A percentile compares a stretch with the other conserved stretches of the same genome.
These are phyloP conservation scores for Avena sativa DNA, from an alignment of 176 grass and related monocot species.

Conservation along the genomic window DNA sequence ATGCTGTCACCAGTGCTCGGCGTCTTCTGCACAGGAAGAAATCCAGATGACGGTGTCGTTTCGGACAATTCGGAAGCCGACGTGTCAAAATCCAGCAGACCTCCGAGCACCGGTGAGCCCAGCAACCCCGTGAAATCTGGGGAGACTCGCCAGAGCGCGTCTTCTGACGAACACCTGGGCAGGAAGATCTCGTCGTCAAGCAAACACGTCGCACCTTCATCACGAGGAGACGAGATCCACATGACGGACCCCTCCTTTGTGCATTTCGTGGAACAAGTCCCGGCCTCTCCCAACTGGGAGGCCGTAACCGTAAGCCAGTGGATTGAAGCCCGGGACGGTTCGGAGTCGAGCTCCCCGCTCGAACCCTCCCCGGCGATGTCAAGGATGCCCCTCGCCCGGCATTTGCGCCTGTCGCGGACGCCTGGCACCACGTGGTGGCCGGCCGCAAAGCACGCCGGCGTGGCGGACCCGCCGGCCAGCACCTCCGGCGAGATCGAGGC, in stretches of 20 bases:
- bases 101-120: constrained; percentile 50
- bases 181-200: constrained; percentile 57
- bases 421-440: constrained; percentile 72
- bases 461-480: constrained; percentile 52
- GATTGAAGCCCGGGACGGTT: constrained; percentile 66
- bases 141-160: constrained; percentile 52
- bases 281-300: constrained; percentile 54
- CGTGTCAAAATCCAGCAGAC: constrained; percentile 42
- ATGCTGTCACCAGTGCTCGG: constrained; percentile 74
- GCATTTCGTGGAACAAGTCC: constrained; percentile 50
- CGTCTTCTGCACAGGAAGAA: constrained; percentile 59
- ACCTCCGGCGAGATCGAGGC: constrained; percentile 91
- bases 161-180: constrained; percentile 50
- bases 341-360: constrained; percentile 33
- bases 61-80: constrained; percentile 43
- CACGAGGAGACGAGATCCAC: constrained; percentile 59
- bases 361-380: constrained; percentile 52
- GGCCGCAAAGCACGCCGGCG: constrained; percentile 76
- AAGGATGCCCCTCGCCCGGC: constrained; percentile 81
- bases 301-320: constrained; percentile 73
- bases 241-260: constrained; percentile 54
- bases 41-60: constrained; percentile 55
- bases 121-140: constrained; percentile 46
- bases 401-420: constrained; percentile 78
- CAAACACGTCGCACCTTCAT: constrained; percentile 21